Percentiles rank a stretch among this genome's conserved stretches.
Conservation (phyloP, 768 basidiomycete species). For the Podaxis carcinomalis region DNA sequence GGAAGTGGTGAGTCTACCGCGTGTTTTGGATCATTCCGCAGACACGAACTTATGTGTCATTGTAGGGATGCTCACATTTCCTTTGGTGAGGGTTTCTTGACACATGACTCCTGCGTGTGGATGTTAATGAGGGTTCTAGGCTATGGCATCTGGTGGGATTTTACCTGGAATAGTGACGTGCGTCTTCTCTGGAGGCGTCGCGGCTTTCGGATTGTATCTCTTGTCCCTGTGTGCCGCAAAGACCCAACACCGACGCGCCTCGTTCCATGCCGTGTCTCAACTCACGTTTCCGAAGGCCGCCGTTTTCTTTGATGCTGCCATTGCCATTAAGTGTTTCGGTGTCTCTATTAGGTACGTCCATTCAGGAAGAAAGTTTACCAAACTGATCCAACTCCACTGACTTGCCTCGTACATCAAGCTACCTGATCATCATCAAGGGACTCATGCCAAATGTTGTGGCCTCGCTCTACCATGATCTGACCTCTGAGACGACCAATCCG, state of each 20-base stretch:
- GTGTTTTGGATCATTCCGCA: conserved; percentile 3
- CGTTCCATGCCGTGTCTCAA: conserved; percentile 79
- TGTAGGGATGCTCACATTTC: conserved; percentile 85
- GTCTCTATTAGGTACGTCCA: conserved; percentile 78
- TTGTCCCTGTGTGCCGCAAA: conserved; percentile 79
- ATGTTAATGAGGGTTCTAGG: conserved; percentile 37
- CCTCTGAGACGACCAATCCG: conserved; percentile 56
- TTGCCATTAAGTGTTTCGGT: conserved; percentile 95
- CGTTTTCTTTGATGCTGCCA: conserved; percentile 88
- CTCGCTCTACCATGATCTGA: conserved; percentile 76
- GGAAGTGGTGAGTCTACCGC: conserved; percentile 64
- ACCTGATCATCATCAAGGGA: conserved; percentile 89
- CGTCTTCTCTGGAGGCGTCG: conserved; percentile 69
- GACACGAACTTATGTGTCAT: neutral
- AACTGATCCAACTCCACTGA: conserved; percentile 4
- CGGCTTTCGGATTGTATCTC: conserved; percentile 85
- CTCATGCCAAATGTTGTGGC: conserved; percentile 89
- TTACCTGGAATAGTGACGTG: conserved; percentile 91
- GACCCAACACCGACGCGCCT: conserved; percentile 69
- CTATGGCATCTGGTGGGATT: conserved; percentile 86
- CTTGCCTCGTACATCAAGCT: conserved; percentile 36
- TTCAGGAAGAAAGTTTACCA: neutral
- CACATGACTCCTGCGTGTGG: neutral
- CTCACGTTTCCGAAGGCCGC: conserved; percentile 88
- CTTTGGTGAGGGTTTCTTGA: conserved; percentile 48